These are phyloP conservation scores for Chamaecyparis obtusa DNA, from an alignment of 75 land plant species.

Conservation along the genomic window DNA sequence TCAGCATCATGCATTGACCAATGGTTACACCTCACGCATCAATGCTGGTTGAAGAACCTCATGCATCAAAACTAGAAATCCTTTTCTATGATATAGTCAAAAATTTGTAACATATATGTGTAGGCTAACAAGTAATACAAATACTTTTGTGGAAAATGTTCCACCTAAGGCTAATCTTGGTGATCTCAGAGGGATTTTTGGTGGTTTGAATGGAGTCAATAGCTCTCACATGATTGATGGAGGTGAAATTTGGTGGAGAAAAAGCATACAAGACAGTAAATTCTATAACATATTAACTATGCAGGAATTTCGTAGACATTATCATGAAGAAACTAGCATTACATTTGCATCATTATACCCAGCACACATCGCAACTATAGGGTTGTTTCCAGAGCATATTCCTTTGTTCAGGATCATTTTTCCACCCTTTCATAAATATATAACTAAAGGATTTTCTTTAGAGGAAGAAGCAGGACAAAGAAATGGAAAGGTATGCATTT, in stretches of 20 bases:
- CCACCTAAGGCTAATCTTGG: conserved; percentile 99
- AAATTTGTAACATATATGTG: background rate
- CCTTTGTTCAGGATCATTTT: conserved; percentile 89
- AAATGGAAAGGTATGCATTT: conserved; percentile 79
- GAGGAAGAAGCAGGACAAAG: conserved; percentile 98
- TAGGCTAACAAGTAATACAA: conserved; percentile 66
- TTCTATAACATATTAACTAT: conserved; percentile 99
- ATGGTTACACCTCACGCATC: too few relatives aligned
- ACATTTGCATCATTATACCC: conserved; percentile 96
- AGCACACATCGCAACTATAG: conserved; percentile 98
- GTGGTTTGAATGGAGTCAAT: conserved; percentile 87
- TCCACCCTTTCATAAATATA: conserved; percentile 99
- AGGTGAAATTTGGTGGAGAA: conserved; percentile 92
- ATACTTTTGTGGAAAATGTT: conserved; percentile 95
- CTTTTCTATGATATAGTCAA: background rate
- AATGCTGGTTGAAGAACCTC: too few relatives aligned
- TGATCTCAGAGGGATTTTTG: conserved; percentile 85
- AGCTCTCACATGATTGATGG: conserved; percentile 96
- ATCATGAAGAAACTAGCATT: conserved; percentile 90
- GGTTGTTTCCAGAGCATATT: conserved; percentile 95
- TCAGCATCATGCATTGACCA: too few relatives aligned
- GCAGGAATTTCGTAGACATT: conserved; percentile 96
- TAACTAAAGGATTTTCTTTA: conserved; percentile 95
- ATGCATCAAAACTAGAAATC: background rate
- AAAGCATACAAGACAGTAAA: conserved; percentile 99